Evolutionary conservation across 345 rosid genomes (phyloP).

Genomic region (Erucastrum elatum): DNA sequence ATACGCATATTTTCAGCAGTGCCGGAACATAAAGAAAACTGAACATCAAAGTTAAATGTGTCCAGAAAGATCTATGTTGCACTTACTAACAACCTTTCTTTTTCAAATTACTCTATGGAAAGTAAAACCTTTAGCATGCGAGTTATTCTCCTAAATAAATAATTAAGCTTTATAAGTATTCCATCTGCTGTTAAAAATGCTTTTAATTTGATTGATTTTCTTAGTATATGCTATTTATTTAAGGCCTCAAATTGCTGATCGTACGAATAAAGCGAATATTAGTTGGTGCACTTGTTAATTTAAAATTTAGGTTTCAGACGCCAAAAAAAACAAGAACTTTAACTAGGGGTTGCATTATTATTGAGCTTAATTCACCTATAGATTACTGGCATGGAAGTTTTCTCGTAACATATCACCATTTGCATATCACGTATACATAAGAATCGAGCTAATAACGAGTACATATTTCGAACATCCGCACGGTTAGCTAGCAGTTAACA

Average conservation of each 20-base stretch:
- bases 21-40: not conserved
- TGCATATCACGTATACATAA: not conserved
- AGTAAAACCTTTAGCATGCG: not conserved
- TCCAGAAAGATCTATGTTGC: not conserved
- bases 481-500: not conserved
- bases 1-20: not conserved
- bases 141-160: slow-evolving; percentile 1
- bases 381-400: not conserved
- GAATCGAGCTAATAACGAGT: not conserved
- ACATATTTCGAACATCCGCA: not conserved
- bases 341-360: slow-evolving; percentile 15
- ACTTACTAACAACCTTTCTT: not conserved
- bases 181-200: not conserved
- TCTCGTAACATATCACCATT: not conserved
- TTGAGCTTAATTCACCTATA: not conserved
- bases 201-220: not conserved
- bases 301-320: not conserved
- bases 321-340: not conserved
- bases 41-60: not conserved
- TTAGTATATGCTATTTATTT: not conserved
- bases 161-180: not conserved
- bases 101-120: not conserved
- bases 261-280: slow-evolving; percentile 17
- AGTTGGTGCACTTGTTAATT: slow-evolving; percentile 13
- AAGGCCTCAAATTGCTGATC: slow-evolving; percentile 7